Conservation (phyloP, 1,139 yeast species). For the Blastobotrys malaysiensis region DNA sequence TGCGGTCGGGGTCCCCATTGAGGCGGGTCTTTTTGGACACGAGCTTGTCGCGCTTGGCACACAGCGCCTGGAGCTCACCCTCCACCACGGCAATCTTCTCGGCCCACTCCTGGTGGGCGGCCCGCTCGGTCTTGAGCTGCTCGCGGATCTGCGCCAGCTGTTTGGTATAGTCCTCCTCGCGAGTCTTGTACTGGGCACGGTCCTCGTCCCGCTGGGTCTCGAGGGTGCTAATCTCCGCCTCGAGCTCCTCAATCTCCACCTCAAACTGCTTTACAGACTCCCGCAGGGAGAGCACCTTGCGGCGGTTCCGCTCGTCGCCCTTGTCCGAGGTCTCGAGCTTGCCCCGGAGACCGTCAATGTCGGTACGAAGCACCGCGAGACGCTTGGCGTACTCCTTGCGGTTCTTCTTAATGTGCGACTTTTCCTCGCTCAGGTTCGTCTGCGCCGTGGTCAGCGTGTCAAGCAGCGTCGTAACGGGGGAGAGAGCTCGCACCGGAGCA, state of each 20-base stretch:
- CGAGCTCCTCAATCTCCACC: conserved; percentile 27
- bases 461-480: conserved; percentile 34
- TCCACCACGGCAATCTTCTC: conserved; percentile 20
- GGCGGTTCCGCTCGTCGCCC: conserved; percentile 32
- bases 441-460: conserved; percentile 35
- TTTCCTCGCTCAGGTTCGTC: conserved; percentile 32
- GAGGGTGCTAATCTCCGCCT: conserved; percentile 16
- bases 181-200: not conserved
- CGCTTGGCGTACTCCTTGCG: conserved; percentile 34
- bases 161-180: conserved; percentile 1
- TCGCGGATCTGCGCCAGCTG: not conserved
- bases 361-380: conserved; percentile 30
- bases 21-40: conserved; percentile 21
- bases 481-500: conserved; percentile 29
- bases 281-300: conserved; percentile 31
- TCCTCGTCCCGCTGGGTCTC: conserved; percentile 4
- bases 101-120: conserved; percentile 19
- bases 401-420: conserved; percentile 28
- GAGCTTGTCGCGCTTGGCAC: conserved; percentile 24
- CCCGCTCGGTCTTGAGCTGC: conserved; percentile 14
- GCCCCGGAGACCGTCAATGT: conserved; percentile 30
- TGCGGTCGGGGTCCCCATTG: conserved; percentile 15
- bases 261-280: conserved; percentile 33
- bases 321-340: conserved; percentile 33
- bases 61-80: conserved; percentile 18